Evolutionary conservation across 2,329 filamentous ascomycete species (phyloP), one percentile per base, ranked within the genome.

Genomic region (Pyrenochaeta sp.): DNA sequence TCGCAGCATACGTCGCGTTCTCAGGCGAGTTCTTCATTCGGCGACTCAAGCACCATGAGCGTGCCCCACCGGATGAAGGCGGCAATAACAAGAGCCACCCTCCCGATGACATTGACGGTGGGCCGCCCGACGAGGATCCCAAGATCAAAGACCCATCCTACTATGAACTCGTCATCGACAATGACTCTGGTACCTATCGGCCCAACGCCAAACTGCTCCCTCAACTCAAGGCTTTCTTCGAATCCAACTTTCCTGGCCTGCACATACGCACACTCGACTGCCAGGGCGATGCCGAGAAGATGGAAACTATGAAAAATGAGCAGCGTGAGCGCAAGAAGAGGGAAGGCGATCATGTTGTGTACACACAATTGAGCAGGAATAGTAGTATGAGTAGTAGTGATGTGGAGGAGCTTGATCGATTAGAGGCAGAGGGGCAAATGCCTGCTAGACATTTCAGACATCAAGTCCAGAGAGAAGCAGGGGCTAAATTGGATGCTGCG

Each of bases 1-100:
- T 97, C 1, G 90, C 88, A 31, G 90, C 91, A 2, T 97, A 97
- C 73, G 91, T 97, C 60, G 94, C 93, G 18, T 97, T 88, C 72
- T 92, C 90, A 0, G 94, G 94, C 36, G 94, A 98, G 71, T 98
- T 98, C 75, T 95, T 97, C 73, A 84, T 98, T 58, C 86, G 92
- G 12, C 85, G 90, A 2, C 81, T 91, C 21, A 83, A 81, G 58
- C 81, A 85, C 63, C 75, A 74, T 4, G 70, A 76, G 46, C 75
- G 72, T 18, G 66, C 65, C 6, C 68, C 71, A 5, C 67, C 72
- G 2, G 74, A 77, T 17, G 64, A 70, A 31, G 69, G 63, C 36
- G 68, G 68, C 17, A 43, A 71, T 20, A 72, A 74, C 49, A 21
- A 53, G 7, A 83, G 83, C 1, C 85, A 89, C 55, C 85, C 85